Percentiles rank a stretch among this genome's conserved stretches.
These are phyloP conservation scores for Paraphoma sp. DNA, from an alignment of 2,329 filamentous ascomycete genomes.

Conservation along the genomic window DNA sequence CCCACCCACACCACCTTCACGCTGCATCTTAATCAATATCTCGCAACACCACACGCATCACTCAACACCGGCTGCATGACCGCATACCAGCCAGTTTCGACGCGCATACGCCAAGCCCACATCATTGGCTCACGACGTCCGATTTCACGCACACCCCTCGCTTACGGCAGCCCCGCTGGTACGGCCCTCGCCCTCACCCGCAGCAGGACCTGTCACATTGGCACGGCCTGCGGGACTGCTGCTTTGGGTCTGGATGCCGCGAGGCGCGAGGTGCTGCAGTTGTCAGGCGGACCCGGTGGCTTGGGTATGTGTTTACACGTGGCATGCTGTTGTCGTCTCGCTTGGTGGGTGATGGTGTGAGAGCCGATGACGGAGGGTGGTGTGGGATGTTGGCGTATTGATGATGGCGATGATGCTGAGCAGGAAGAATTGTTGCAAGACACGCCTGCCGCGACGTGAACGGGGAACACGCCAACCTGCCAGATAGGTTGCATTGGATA, in stretches of 20 bases:
- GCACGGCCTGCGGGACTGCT: neutral
- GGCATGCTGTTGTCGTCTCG: constrained; percentile 40
- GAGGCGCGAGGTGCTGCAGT: no score
- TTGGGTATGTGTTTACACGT: constrained; percentile 39
- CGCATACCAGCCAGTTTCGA: constrained; percentile 35
- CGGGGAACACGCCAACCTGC: no score
- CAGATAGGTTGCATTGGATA: neutral
- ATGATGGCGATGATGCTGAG: constrained; percentile 18
- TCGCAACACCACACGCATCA: constrained; percentile 33
- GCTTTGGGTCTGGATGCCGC: no score
- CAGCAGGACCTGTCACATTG: constrained; percentile 43
- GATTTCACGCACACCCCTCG: constrained; percentile 33
- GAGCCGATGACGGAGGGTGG: constrained; percentile 11
- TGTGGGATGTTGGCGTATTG: constrained; percentile 16
- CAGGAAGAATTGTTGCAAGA: no score
- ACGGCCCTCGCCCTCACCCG: constrained; percentile 40
- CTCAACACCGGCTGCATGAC: constrained; percentile 23
- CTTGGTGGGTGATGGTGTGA: constrained; percentile 4
- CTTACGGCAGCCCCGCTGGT: constrained; percentile 37
- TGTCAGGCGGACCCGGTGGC: constrained; percentile 24
- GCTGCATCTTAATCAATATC: neutral
- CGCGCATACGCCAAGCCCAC: constrained; percentile 37
- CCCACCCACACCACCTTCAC: neutral
- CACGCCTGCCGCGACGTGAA: no score
- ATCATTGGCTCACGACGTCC: constrained; percentile 32